Conservation (phyloP, 2,329 filamentous ascomycete species). For the Tricladium varicosporioides region DNA sequence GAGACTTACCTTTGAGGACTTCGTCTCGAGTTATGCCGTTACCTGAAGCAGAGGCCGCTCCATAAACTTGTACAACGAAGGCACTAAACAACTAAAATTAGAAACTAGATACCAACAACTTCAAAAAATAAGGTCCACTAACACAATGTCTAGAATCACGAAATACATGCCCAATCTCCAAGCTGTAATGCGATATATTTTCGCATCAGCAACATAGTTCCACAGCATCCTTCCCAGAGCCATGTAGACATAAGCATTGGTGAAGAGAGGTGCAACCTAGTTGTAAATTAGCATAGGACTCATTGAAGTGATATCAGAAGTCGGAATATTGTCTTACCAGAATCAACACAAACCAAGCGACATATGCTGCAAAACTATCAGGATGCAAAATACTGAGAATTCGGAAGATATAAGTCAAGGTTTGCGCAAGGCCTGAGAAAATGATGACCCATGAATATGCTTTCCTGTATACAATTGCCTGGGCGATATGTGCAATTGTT, state of each 20-base stretch:
- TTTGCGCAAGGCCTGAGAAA: constrained; percentile 14
- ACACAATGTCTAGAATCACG: constrained; percentile 30
- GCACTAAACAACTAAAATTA: constrained; percentile 18
- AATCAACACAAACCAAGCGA: constrained; percentile 24
- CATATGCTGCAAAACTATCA: constrained; percentile 25
- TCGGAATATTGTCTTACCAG: constrained; percentile 7
- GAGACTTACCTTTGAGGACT: constrained; percentile 11
- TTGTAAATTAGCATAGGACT: neutral
- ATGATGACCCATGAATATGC: constrained; percentile 23
- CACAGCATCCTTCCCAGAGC: constrained; percentile 29
- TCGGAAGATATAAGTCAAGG: constrained; percentile 18
- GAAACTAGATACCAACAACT: neutral
- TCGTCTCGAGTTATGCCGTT: constrained; percentile 31
- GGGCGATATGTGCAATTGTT: constrained; percentile 31
- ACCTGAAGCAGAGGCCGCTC: constrained; percentile 33
- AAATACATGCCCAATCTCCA: constrained; percentile 26
- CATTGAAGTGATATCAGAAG: neutral
- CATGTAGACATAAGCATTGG: constrained; percentile 32
- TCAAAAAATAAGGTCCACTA: constrained; percentile 2
- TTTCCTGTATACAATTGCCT: constrained; percentile 35
- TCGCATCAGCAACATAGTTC: constrained; percentile 23
- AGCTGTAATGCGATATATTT: constrained; percentile 22
- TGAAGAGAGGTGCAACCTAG: constrained; percentile 26
- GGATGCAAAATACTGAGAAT: constrained; percentile 28
- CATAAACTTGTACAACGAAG: constrained; percentile 22